Percentiles rank a stretch among this genome's conserved stretches.
phyloP scores from a whole-genome alignment of 805 yeast genomes.

The Yarrowia yakushimensis region DNA sequence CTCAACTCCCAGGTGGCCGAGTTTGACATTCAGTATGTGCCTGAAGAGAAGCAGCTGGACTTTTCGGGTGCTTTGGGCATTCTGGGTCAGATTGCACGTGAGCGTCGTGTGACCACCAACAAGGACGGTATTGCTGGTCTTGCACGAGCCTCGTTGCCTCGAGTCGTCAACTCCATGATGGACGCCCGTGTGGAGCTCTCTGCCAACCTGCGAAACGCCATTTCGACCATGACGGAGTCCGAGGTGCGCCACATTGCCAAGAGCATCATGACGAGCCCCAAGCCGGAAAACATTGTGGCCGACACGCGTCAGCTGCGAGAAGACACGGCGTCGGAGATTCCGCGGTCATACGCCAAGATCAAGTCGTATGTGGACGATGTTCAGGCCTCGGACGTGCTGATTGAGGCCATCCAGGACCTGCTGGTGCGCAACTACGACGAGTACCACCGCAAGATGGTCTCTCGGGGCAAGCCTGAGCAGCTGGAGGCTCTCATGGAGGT shows the following conservation, averaged over 20 bases:
- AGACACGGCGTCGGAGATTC: conserved; percentile 52
- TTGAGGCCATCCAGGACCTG: conserved; percentile 65
- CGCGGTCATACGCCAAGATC: conserved; percentile 53
- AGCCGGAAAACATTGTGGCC: conserved; percentile 35
- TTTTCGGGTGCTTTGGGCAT: conserved; percentile 65
- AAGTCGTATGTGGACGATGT: conserved; percentile 53
- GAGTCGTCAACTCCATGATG: conserved; percentile 72
- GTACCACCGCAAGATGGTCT: conserved; percentile 43
- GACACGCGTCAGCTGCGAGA: conserved; percentile 46
- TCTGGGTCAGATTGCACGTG: conserved; percentile 34
- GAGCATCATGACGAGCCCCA: conserved; percentile 41
- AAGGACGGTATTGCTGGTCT: conserved; percentile 44
- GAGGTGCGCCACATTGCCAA: conserved; percentile 49
- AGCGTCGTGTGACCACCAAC: conserved; percentile 26
- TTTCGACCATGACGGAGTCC: conserved; percentile 63
- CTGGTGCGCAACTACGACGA: conserved; percentile 55
- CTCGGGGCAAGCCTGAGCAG: conserved; percentile 34
- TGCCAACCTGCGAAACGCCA: conserved; percentile 64
- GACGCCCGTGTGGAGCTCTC: conserved; percentile 76
- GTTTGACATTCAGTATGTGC: conserved; percentile 74
- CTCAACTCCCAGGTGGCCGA: conserved; percentile 65
- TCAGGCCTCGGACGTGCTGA: conserved; percentile 48
- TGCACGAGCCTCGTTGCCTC: conserved; percentile 70
- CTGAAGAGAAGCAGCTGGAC: conserved; percentile 69
- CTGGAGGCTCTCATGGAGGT: conserved; percentile 57